A percentile compares a stretch with the other conserved stretches of the same genome.
Evolutionary conservation across 192 early-diverging fungal species (phyloP).

Genomic region (Dissophora ornata): DNA sequence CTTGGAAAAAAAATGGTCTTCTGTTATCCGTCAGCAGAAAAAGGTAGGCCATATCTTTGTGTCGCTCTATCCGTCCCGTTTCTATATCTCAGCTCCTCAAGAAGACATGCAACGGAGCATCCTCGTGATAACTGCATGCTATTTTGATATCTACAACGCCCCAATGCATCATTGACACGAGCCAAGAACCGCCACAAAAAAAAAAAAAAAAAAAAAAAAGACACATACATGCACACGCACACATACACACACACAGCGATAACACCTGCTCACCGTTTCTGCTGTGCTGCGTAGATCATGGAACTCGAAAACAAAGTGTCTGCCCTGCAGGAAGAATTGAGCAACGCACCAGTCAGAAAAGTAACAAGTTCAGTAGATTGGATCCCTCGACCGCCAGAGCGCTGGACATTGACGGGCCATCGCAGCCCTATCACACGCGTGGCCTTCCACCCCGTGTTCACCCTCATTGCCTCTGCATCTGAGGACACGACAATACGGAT

Average conservation of each 20-base stretch:
- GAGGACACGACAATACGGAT: slow-evolving; percentile 95
- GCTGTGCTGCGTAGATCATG: slow-evolving; percentile 74
- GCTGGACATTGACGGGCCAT: slow-evolving; percentile 79
- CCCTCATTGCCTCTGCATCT: slow-evolving; percentile 83
- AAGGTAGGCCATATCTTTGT: no score
- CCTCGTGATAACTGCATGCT: no score
- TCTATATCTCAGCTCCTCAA: no score
- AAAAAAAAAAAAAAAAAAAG: no score
- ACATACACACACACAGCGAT: no score
- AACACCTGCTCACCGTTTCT: not conserved
- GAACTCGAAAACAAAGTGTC: slow-evolving; percentile 88
- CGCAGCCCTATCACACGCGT: slow-evolving; percentile 84
- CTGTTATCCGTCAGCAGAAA: slow-evolving; percentile 92
- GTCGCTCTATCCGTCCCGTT: no score
- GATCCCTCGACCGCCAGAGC: slow-evolving; percentile 88
- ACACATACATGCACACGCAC: no score
- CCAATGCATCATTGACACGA: no score
- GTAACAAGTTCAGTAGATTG: slow-evolving; percentile 72
- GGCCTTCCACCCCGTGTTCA: slow-evolving; percentile 88
- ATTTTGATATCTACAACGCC: no score
- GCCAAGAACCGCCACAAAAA: no score
- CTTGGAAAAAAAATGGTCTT: slow-evolving; percentile 95
- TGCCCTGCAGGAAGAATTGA: slow-evolving; percentile 80
- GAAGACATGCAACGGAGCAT: no score
- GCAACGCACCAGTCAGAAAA: slow-evolving; percentile 67